Percentiles rank a stretch among this genome's conserved stretches.
These are phyloP conservation scores for Vaccinium myrtillus DNA, from an alignment of 148 eudicot species.

Conservation along the genomic window DNA sequence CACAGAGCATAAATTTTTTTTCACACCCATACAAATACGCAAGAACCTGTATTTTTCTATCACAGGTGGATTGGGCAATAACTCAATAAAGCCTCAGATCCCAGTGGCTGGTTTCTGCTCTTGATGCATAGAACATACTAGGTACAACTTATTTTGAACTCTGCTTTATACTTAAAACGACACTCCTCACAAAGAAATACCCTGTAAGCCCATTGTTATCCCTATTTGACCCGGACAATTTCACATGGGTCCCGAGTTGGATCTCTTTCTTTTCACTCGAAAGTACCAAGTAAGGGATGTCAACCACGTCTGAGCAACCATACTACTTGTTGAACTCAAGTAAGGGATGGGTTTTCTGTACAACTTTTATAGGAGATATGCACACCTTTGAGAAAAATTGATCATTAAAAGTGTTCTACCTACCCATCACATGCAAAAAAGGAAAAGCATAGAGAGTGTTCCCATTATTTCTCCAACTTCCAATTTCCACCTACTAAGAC, in stretches of 20 bases:
- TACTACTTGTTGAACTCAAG: background rate
- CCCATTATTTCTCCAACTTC: background rate
- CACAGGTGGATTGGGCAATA: background rate
- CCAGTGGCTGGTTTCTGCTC: background rate
- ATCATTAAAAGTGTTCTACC: background rate
- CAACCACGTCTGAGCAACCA: background rate
- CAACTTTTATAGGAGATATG: background rate
- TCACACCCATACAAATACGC: background rate
- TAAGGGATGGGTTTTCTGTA: background rate
- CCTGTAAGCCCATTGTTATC: background rate
- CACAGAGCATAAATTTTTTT: too few species aligned
- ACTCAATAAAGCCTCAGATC: constrained; percentile 1
- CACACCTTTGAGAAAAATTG: background rate
- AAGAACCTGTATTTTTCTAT: background rate
- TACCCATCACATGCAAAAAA: background rate
- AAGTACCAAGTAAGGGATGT: background rate
- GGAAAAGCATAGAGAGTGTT: background rate
- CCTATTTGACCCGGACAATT: background rate
- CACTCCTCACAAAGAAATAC: background rate
- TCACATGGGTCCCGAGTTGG: background rate
- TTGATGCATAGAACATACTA: background rate
- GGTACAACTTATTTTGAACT: background rate
- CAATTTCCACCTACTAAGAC: background rate
- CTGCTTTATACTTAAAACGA: background rate
- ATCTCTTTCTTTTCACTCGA: background rate